phyloP scores from a whole-genome alignment of 148 eudicot species.

The Talinum fruticosum region DNA sequence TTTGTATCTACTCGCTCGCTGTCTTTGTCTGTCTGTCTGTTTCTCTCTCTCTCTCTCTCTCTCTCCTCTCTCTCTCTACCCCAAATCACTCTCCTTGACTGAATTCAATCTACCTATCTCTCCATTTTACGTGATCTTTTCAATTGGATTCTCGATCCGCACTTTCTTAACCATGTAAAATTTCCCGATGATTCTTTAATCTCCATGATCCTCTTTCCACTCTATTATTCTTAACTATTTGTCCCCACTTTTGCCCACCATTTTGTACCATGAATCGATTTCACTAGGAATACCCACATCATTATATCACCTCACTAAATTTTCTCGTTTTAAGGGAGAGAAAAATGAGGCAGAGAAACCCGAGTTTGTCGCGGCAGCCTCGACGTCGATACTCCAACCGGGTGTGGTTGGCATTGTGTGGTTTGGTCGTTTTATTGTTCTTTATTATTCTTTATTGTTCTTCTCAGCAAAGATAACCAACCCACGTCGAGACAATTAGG shows the following conservation, averaged over 20 bases:
- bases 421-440: slow-evolving; percentile 51
- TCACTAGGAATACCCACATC: neutral
- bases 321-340: neutral
- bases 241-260: neutral
- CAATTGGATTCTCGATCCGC: neutral
- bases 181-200: no score
- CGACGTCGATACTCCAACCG: slow-evolving; percentile 61
- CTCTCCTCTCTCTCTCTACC: neutral
- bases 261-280: no score
- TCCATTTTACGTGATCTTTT: neutral
- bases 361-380: slow-evolving; percentile 60
- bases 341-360: slow-evolving; percentile 59
- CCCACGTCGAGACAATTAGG: slow-evolving; percentile 51
- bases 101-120: neutral
- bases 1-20: neutral
- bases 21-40: neutral
- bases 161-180: neutral
- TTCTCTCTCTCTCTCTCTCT: no score
- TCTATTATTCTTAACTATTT: neutral
- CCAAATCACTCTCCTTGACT: neutral
- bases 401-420: slow-evolving; percentile 57
- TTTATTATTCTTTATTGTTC: slow-evolving; percentile 52
- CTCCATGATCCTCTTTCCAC: no score
- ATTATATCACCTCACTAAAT: neutral
- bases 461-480: slow-evolving; percentile 46